phyloP scores from a whole-genome alignment of 2,329 filamentous ascomycete genomes.

The Mariannaea sp. region DNA sequence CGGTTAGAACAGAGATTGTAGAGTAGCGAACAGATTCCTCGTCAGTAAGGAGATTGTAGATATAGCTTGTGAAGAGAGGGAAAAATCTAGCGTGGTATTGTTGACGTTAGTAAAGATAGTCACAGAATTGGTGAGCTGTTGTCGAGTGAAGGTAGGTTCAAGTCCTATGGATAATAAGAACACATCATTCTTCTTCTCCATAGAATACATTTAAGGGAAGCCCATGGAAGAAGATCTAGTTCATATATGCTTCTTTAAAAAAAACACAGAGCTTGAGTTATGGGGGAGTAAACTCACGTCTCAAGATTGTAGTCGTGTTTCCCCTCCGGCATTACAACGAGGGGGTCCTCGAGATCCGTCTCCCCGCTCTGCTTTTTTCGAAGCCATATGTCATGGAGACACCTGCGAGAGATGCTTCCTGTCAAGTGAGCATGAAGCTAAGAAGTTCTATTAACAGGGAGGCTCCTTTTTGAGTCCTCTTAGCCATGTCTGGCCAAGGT shows the following conservation, averaged over 20 bases:
- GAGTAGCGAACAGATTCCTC: constrained; percentile 62
- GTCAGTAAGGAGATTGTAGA: constrained; percentile 75
- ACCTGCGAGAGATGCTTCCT: constrained; percentile 74
- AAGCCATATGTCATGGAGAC: constrained; percentile 76
- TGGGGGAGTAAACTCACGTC: constrained; percentile 59
- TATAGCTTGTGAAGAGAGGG: constrained; percentile 77
- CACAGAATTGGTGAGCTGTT: too few relatives aligned
- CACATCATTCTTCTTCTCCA: too few relatives aligned
- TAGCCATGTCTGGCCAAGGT: background rate
- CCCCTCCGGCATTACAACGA: constrained; percentile 69
- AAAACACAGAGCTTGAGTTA: too few relatives aligned
- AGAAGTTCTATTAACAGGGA: background rate
- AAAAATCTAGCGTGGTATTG: constrained; percentile 68
- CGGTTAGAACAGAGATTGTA: constrained; percentile 66
- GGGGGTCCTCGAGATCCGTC: constrained; percentile 68
- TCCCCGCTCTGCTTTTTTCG: constrained; percentile 58
- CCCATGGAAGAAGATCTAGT: too few relatives aligned
- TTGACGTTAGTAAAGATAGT: too few relatives aligned
- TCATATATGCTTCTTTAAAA: too few relatives aligned
- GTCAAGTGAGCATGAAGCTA: constrained; percentile 82
- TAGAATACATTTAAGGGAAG: too few relatives aligned
- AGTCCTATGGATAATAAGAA: too few relatives aligned
- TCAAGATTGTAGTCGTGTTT: constrained; percentile 73
- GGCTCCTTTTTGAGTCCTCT: background rate
- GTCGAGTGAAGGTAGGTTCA: too few relatives aligned